Base-by-base conservation (phyloP, 2,329 filamentous ascomycete species). In the Colletotrichum tropicale region DNA sequence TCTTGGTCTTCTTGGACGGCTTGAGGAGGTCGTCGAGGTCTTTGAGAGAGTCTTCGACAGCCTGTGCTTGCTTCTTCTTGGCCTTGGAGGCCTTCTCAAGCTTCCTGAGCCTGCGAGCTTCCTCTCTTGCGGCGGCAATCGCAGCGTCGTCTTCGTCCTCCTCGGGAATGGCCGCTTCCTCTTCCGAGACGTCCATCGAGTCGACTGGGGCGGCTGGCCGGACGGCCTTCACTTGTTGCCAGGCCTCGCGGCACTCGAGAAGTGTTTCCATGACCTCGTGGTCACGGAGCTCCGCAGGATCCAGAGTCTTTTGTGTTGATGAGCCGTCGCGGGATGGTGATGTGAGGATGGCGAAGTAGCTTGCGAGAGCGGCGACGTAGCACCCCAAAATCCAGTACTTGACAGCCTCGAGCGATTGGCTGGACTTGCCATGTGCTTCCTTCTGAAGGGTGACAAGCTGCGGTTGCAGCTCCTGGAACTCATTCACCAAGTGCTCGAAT, bases 281-380 rank as follows among this genome's bases (percentile, higher is more conserved):
- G 69, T 98, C 95, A 76, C 95, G 93, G 56, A 99, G 86, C 79
- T 98, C 93, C n/a, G 90, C 88, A 7, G 96, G 94, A 70, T 94
- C 90, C 78, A 98, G 85, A 0, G 95, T 89, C 74, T 92, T 89
- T 15, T 86, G 84, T 0, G 87, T 84, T 9, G 88, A 89, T 43
- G 88, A 85, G 1, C 87, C 86, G 74, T 93, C 91, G 66, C 93
- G 89, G 3, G 93, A 90, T 1, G 95, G 93, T 1, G 95, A 98
- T 13, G 95, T 95, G n/a, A 99, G 87, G 43, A 98, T 91, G 48
- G 96, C 95, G 83, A 99, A 98, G 84, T 99, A 99, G 92, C 98
- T 96, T 65, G 94, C 93, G 79, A 99, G 88, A 2, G 95, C 91
- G 58, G 94, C 95, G 28, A 98, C 88, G 82, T 99, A 98, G 75